A percentile compares a stretch with the other conserved stretches of the same genome.
Conservation (phyloP, 1,284 basidiomycete genomes). For the Fomitopsis betulina region DNA sequence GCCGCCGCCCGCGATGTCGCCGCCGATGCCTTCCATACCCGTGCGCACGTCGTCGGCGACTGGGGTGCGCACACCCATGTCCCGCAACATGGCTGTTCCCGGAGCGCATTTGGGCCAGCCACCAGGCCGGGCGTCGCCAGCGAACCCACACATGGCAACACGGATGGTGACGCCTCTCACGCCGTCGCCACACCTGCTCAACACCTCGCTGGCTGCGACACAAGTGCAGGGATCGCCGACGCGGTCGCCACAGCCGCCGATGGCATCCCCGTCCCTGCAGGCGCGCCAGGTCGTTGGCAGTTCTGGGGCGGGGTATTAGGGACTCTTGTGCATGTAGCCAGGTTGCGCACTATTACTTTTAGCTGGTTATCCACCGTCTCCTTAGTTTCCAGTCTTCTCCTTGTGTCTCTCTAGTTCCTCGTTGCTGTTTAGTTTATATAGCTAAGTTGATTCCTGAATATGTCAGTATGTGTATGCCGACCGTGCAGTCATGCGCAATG, state of each 20-base stretch:
- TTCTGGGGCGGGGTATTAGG: conserved; percentile 40
- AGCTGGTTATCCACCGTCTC: neutral
- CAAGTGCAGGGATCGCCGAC: conserved; percentile 52
- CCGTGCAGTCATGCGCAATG: neutral
- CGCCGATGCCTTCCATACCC: conserved; percentile 29
- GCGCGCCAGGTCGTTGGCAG: conserved; percentile 49
- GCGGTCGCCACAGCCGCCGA: conserved; percentile 48
- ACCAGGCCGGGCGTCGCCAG: conserved; percentile 28
- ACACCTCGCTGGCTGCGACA: conserved; percentile 39
- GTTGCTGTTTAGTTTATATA: conserved; percentile 4
- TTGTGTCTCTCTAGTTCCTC: too few species aligned
- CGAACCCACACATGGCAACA: conserved; percentile 19
- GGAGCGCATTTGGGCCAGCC: conserved; percentile 31
- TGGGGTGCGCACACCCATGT: conserved; percentile 35
- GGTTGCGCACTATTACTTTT: neutral
- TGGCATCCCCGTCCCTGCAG: conserved; percentile 51
- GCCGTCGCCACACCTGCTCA: conserved; percentile 52
- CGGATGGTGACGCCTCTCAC: conserved; percentile 32
- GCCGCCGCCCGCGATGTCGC: conserved; percentile 22
- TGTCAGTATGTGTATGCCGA: neutral
- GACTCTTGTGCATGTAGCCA: neutral
- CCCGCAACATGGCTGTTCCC: conserved; percentile 25
- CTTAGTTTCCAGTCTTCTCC: too few species aligned
- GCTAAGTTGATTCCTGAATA: neutral
- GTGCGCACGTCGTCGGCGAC: conserved; percentile 52